Evolutionary conservation across 352 stramenopile species (phyloP).

Genomic region (Thraustotheca clavata): DNA sequence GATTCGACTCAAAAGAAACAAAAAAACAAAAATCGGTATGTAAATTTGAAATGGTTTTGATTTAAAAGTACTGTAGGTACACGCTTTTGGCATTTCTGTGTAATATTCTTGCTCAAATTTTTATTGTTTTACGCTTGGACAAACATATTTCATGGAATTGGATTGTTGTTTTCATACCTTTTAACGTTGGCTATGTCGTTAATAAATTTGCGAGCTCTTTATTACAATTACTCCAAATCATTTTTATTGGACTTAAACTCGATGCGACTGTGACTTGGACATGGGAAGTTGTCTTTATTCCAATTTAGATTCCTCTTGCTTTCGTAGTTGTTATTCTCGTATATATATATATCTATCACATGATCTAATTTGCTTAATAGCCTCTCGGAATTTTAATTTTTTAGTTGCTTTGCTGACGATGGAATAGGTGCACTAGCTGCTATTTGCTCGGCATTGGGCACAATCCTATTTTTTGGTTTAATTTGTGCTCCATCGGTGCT

Average conservation of each 20-base stretch:
- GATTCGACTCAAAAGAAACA: no score
- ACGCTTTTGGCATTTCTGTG: not conserved
- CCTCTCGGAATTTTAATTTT: not conserved
- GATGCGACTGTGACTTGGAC: not conserved
- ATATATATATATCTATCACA: not conserved
- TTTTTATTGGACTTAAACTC: conserved; percentile 9
- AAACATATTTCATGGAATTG: not conserved
- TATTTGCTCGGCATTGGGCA: not conserved
- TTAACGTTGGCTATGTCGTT: not conserved
- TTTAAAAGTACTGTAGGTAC: no score
- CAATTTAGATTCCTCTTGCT: not conserved
- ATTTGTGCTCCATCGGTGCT: conserved; percentile 3
- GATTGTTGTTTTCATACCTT: not conserved
- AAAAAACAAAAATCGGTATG: no score
- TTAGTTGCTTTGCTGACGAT: not conserved
- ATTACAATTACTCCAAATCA: not conserved
- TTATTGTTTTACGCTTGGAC: conserved; percentile 5
- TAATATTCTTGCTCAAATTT: not conserved
- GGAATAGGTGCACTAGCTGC: not conserved
- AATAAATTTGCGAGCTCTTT: not conserved
- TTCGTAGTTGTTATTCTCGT: not conserved
- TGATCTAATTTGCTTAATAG: not conserved
- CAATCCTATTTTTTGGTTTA: not conserved
- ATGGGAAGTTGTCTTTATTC: conserved; percentile 6
- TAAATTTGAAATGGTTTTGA: no score